Conservation (phyloP, 2,329 filamentous ascomycete genomes). For the Fusarium siculi region DNA sequence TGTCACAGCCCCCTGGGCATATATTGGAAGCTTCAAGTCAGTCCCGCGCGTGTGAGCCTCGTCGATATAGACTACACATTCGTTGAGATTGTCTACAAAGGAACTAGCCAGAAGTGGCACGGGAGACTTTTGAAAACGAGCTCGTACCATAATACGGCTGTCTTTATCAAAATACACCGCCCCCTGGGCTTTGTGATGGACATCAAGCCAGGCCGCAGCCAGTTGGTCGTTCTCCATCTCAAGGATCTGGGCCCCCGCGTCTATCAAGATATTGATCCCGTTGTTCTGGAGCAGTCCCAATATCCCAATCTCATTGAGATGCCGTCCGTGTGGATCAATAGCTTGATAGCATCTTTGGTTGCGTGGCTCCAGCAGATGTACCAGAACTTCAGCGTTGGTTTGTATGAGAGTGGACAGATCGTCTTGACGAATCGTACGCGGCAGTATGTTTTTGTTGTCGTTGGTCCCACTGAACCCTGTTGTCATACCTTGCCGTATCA, state of each 20-base stretch:
- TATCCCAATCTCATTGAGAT: conserved; percentile 45
- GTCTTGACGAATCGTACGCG: conserved; percentile 68
- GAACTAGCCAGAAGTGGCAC: conserved; percentile 64
- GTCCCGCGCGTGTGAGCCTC: conserved; percentile 71
- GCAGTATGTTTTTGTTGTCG: conserved; percentile 69
- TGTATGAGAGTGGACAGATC: conserved; percentile 67
- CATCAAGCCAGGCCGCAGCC: conserved; percentile 60
- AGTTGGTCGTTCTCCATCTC: conserved; percentile 67
- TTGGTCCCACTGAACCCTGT: conserved; percentile 81
- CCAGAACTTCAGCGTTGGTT: conserved; percentile 72
- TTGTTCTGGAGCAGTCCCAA: neutral
- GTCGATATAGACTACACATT: conserved; percentile 68
- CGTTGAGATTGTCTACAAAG: conserved; percentile 62
- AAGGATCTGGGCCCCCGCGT: conserved; percentile 71
- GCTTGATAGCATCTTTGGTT: conserved; percentile 58
- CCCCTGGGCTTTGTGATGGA: conserved; percentile 55
- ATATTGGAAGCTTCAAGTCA: conserved; percentile 64
- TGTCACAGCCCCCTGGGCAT: conserved; percentile 63
- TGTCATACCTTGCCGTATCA: conserved; percentile 50
- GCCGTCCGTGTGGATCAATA: conserved; percentile 47
- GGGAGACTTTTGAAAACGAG: conserved; percentile 51
- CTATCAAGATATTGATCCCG: conserved; percentile 66
- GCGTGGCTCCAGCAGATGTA: conserved; percentile 63
- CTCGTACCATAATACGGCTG: conserved; percentile 35
- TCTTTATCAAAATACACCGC: conserved; percentile 64